Percentiles rank a stretch among this genome's conserved stretches.
Evolutionary conservation across 2,329 filamentous ascomycete species (phyloP).

Genomic region (Metarhizium robertsii): DNA sequence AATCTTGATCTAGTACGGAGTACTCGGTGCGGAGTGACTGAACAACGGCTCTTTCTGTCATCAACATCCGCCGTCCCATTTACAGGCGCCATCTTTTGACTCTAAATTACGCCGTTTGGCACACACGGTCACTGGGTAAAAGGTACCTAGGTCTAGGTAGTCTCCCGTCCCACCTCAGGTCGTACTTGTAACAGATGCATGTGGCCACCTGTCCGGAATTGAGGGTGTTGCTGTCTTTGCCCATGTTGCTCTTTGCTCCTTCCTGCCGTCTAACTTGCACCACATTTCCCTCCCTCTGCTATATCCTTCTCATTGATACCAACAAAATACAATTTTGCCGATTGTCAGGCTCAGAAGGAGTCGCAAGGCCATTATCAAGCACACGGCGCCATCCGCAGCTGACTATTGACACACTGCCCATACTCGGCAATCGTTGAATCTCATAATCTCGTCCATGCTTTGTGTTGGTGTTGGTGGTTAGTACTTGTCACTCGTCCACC

Average conservation of each 20-base stretch:
- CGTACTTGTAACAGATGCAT: neutral
- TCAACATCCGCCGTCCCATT: neutral
- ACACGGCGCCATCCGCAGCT: neutral
- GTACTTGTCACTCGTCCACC: neutral
- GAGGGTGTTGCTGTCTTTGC: no score
- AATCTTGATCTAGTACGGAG: no score
- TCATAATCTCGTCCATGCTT: neutral
- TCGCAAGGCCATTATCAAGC: neutral
- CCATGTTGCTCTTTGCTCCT: no score
- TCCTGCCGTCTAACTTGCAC: no score
- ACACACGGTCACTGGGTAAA: neutral
- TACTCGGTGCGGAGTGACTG: neutral
- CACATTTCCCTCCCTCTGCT: no score
- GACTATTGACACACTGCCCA: neutral
- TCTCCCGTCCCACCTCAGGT: neutral
- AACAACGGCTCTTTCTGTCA: neutral
- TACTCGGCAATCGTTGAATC: neutral
- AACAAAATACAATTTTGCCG: no score
- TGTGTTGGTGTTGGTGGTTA: no score
- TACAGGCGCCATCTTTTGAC: neutral
- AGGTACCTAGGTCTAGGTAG: neutral
- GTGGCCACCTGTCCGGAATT: no score
- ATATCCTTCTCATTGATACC: no score
- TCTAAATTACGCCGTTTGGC: neutral
- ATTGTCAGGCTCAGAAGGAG: no score